Conservation (phyloP, 2,329 filamentous ascomycete genomes). For the Phyllosticta citribraziliensis region DNA sequence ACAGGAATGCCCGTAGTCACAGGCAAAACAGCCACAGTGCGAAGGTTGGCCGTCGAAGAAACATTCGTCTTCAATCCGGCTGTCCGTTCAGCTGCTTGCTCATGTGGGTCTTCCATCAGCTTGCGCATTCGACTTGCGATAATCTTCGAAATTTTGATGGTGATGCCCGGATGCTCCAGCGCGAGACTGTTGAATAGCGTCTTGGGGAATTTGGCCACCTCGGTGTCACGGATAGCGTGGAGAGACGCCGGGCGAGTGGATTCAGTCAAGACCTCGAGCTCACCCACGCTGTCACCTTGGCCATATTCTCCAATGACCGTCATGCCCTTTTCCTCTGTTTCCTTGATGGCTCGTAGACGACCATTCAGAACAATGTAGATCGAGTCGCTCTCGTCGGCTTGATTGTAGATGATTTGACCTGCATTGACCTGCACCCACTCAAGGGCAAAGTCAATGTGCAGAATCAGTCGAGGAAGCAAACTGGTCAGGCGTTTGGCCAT, state of each 20-base stretch:
- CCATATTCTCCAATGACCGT: slow-evolving; percentile 86
- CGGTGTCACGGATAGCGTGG: slow-evolving; percentile 92
- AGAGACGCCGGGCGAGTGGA: slow-evolving; percentile 81
- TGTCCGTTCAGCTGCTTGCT: slow-evolving; percentile 53
- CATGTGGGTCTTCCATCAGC: slow-evolving; percentile 69
- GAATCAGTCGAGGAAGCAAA: slow-evolving; percentile 75
- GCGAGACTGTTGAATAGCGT: slow-evolving; percentile 96
- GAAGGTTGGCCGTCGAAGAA: slow-evolving; percentile 81
- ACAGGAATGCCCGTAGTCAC: slow-evolving; percentile 88
- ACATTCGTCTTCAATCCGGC: slow-evolving; percentile 51
- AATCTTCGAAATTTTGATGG: slow-evolving; percentile 97
- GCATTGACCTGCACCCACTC: slow-evolving; percentile 98
- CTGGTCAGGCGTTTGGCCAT: slow-evolving; percentile 93
- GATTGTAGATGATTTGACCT: slow-evolving; percentile 87
- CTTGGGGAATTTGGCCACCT: slow-evolving; percentile 90
- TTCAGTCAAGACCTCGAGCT: slow-evolving; percentile 94
- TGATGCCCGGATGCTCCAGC: slow-evolving; percentile 94
- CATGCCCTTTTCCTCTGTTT: slow-evolving; percentile 70
- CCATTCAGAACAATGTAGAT: slow-evolving; percentile 98
- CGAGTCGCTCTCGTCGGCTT: slow-evolving; percentile 90
- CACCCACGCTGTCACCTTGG: slow-evolving; percentile 94
- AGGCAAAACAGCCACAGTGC: slow-evolving; percentile 85
- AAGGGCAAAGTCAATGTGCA: slow-evolving; percentile 95
- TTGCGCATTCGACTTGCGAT: slow-evolving; percentile 92
- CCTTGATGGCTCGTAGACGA: slow-evolving; percentile 72